Evolutionary conservation across 1,284 basidiomycete species (phyloP).

Genomic region (Lentinula novae-zelandiae): DNA sequence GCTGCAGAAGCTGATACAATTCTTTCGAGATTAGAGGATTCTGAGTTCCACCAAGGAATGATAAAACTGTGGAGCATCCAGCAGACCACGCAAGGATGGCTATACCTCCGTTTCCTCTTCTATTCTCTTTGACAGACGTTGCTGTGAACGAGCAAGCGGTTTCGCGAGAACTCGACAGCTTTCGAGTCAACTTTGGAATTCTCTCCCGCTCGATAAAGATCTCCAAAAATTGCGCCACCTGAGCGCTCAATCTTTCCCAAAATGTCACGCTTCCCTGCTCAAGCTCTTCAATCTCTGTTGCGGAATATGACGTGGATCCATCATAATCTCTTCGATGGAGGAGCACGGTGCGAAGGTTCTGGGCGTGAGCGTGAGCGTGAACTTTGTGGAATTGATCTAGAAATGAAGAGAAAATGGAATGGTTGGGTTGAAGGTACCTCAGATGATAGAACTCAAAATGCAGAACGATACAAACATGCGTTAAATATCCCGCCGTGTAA

Average conservation of each 20-base stretch:
- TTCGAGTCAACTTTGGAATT: slow-evolving; percentile 20
- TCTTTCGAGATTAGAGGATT: slow-evolving; percentile 18
- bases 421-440: not conserved
- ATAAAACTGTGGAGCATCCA: slow-evolving; percentile 23
- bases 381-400: slow-evolving; percentile 26
- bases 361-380: slow-evolving; percentile 15
- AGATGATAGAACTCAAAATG: not conserved
- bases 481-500: slow-evolving; percentile 18
- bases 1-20: slow-evolving; percentile 21
- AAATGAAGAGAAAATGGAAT: not conserved
- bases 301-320: slow-evolving; percentile 30
- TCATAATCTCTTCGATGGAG: slow-evolving; percentile 30
- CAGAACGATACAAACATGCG: slow-evolving; percentile 9
- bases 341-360: slow-evolving; percentile 27
- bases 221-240: slow-evolving; percentile 25
- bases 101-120: slow-evolving; percentile 22
- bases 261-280: slow-evolving; percentile 21
- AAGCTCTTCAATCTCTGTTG: slow-evolving; percentile 27
- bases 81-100: slow-evolving; percentile 23
- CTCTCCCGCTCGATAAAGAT: slow-evolving; percentile 23
- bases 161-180: not conserved
- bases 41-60: slow-evolving; percentile 13
- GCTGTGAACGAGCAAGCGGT: not conserved
- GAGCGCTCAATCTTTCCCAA: slow-evolving; percentile 23
- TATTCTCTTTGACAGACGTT: slow-evolving; percentile 5